Conservation (phyloP, 371 early-diverging fungal genomes). For the Lichtheimia hyalospora region DNA sequence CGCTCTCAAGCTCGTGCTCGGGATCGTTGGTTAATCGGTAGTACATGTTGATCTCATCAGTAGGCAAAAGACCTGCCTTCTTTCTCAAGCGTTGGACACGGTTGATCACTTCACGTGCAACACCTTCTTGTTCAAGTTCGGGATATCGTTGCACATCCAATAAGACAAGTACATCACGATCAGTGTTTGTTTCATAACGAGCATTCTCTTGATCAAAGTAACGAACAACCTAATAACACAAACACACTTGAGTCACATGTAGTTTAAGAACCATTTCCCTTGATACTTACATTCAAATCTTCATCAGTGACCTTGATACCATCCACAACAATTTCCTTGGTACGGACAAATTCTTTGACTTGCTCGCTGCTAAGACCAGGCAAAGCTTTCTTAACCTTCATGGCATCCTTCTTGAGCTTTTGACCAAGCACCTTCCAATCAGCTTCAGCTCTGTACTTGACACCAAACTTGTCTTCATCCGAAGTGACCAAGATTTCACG, state of each 20-base stretch:
- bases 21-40: slow-evolving; percentile 74
- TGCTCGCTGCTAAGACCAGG: slow-evolving; percentile 74
- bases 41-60: slow-evolving; percentile 86
- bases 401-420: slow-evolving; percentile 87
- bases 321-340: slow-evolving; percentile 70
- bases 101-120: slow-evolving; percentile 98
- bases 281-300: slow-evolving; percentile 66
- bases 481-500: slow-evolving; percentile 83
- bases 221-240: slow-evolving; percentile 56
- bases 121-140: slow-evolving; percentile 88
- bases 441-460: slow-evolving; percentile 89
- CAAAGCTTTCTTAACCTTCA: slow-evolving; percentile 89
- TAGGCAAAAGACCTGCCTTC: slow-evolving; percentile 82
- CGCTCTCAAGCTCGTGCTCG: slow-evolving; percentile 62
- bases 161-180: slow-evolving; percentile 88
- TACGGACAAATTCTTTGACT: slow-evolving; percentile 79
- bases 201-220: slow-evolving; percentile 70
- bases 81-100: slow-evolving; percentile 98
- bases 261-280: neutral
- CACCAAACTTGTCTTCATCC: slow-evolving; percentile 91
- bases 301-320: slow-evolving; percentile 82
- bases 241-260: neutral
- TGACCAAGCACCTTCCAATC: slow-evolving; percentile 90
- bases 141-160: slow-evolving; percentile 85
- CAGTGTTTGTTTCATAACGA: slow-evolving; percentile 75